phyloP scores from a whole-genome alignment of 2,329 filamentous ascomycete species.

The Ophiosphaerella korrae region DNA sequence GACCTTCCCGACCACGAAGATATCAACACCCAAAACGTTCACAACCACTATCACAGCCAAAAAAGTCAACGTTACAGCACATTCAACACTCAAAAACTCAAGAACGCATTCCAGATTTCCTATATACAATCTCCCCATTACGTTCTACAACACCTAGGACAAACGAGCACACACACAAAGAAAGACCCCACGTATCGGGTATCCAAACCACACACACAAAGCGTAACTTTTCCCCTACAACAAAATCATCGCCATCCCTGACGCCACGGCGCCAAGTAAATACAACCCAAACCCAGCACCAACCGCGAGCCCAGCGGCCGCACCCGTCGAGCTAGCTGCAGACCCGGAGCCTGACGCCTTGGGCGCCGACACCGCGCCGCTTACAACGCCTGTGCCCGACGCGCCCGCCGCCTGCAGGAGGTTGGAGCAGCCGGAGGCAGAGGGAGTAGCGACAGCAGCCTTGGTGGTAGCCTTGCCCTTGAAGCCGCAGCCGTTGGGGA shows the following conservation, averaged over 20 bases:
- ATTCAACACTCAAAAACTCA: too few species aligned
- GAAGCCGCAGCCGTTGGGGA: slow-evolving; percentile 71
- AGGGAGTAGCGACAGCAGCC: slow-evolving; percentile 52
- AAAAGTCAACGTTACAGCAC: too few species aligned
- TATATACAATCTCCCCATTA: too few species aligned
- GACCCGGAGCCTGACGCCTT: slow-evolving; percentile 22
- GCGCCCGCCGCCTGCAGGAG: slow-evolving; percentile 68
- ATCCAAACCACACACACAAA: too few species aligned
- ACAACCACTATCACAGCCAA: too few species aligned
- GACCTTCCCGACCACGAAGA: too few species aligned
- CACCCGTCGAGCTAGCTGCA: slow-evolving; percentile 30
- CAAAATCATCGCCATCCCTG: slow-evolving; percentile 61
- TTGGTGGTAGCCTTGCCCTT: slow-evolving; percentile 66
- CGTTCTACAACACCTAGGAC: too few species aligned
- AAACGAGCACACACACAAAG: too few species aligned
- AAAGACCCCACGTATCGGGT: too few species aligned
- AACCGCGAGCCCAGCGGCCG: slow-evolving; percentile 51
- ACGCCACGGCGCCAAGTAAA: slow-evolving; percentile 55
- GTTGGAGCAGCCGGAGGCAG: slow-evolving; percentile 59
- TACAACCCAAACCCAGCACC: slow-evolving; percentile 57
- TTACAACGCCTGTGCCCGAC: slow-evolving; percentile 62
- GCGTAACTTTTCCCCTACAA: slow-evolving; percentile 47
- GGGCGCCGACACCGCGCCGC: slow-evolving; percentile 24
- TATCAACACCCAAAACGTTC: too few species aligned
- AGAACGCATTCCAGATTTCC: too few species aligned